Evolutionary conservation across 2,329 filamentous ascomycete species (phyloP), one percentile per base, ranked within the genome.

Genomic region (Monilinia vaccinii-corymbosi): DNA sequence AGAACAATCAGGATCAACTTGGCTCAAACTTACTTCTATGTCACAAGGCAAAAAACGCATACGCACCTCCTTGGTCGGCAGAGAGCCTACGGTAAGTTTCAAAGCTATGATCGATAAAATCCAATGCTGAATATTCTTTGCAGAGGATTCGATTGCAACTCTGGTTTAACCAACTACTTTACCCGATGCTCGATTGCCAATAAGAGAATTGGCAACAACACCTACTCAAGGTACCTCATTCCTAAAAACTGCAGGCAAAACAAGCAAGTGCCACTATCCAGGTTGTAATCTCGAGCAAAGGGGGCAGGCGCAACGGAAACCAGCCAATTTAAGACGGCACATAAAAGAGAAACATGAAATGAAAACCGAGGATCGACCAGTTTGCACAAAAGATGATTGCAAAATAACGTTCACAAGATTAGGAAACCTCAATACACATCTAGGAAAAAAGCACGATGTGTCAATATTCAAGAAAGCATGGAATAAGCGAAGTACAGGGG

Each of bases 291-390:
- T 69, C 50, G 40, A 60, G 4, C 65, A 67, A 7, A 52, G 47
- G 3, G 69, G 69, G 21, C 59, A 67, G 47, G 61, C 69, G 10
- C 64, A 64, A 56, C 70, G 67, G 67, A 69, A 66, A 60, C 51
- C 53, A 9, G 69, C 66, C 1, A 71, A 71, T 25, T 55, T 71
- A 3, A 62, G 61, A 7, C 60, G 68, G 4, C 68, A 70, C 42
- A 65, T 65, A 28, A 61, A 62, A 16, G 68, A 63, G 3, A 67
- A 66, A 31, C 68, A 71, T 48, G 46, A 60, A 4, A 18, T 36
- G 8, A 55, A 63, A 18, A 31, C 44, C 14, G 64, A 18, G 18
- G 13, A 65, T 42, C 32, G 58, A 1, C 61, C 65, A 45, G 21
- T 28, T 1, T 71, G 69, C 56, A 32, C 31, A 2, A 65, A 61